phyloP scores from a whole-genome alignment of 2,329 filamentous ascomycete genomes.

The Teratosphaeriaceae sp. region DNA sequence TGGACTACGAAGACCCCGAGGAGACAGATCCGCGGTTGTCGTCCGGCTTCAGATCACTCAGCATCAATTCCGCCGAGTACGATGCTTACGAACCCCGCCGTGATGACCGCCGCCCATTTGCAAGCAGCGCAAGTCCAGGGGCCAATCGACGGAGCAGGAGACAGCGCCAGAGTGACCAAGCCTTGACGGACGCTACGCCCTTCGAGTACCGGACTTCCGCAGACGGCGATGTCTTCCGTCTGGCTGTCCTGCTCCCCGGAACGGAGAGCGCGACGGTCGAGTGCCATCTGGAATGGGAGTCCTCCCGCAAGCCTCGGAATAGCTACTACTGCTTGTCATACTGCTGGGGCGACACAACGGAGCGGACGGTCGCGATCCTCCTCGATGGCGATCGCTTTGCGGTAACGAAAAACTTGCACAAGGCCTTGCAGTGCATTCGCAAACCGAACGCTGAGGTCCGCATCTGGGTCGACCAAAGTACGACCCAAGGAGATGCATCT shows the following conservation, averaged over 20 bases:
- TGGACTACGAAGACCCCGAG: slow-evolving; percentile 21
- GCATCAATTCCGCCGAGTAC: slow-evolving; percentile 14
- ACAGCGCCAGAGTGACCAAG: slow-evolving; percentile 14
- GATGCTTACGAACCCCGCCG: slow-evolving; percentile 11
- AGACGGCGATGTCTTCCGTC: slow-evolving; percentile 23
- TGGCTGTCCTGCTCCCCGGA: slow-evolving; percentile 20
- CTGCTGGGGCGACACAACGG: slow-evolving; percentile 20
- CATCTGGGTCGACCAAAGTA: slow-evolving; percentile 28
- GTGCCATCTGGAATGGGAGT: slow-evolving; percentile 20
- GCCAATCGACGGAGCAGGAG: slow-evolving; percentile 12
- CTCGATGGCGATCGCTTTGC: slow-evolving; percentile 23
- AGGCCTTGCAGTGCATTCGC: slow-evolving; percentile 17
- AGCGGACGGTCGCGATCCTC: slow-evolving; percentile 20
- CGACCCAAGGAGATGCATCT: no score
- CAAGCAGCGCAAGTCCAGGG: slow-evolving; percentile 16
- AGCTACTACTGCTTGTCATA: slow-evolving; percentile 24
- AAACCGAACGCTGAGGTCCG: slow-evolving; percentile 21
- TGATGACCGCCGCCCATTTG: slow-evolving; percentile 16
- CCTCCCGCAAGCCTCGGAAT: slow-evolving; percentile 14
- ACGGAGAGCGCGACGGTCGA: slow-evolving; percentile 14
- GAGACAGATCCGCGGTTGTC: slow-evolving; percentile 20
- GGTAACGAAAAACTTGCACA: slow-evolving; percentile 24
- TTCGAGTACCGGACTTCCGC: slow-evolving; percentile 21
- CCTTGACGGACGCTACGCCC: slow-evolving; percentile 11
- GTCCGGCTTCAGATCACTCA: slow-evolving; percentile 18